Conservation (phyloP, 2,329 filamentous ascomycete species). For the Tolypocladium album region DNA sequence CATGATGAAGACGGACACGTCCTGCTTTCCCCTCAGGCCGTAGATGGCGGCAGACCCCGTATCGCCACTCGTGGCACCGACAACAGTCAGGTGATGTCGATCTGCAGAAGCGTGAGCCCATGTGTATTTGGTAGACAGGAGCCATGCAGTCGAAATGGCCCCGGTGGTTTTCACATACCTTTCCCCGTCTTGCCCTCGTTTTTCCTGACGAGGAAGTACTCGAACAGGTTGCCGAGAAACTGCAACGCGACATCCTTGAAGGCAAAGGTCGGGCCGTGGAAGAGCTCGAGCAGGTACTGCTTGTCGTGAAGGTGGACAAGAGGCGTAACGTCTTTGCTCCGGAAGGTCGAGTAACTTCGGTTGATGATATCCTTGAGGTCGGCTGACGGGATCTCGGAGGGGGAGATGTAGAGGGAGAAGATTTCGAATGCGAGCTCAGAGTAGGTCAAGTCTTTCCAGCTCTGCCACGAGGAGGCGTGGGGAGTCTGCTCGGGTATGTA, state of each 20-base stretch:
- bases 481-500: conserved; percentile 84
- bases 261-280: conserved; percentile 90
- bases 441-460: conserved; percentile 72
- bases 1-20: conserved; percentile 92
- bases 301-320: conserved; percentile 65
- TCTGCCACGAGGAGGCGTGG: conserved; percentile 14
- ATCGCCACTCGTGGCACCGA: conserved; percentile 78
- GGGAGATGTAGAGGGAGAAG: conserved; percentile 78
- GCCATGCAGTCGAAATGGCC: not conserved
- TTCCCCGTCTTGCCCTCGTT: conserved; percentile 57
- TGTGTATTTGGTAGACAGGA: not conserved
- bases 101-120: conserved; percentile 28
- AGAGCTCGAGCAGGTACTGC: conserved; percentile 82
- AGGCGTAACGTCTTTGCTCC: conserved; percentile 66
- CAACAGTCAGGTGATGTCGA: conserved; percentile 72
- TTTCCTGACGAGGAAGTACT: conserved; percentile 70
- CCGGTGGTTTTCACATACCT: conserved; percentile 20
- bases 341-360: conserved; percentile 83
- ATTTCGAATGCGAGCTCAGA: conserved; percentile 75
- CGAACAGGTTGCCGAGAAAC: conserved; percentile 91
- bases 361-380: conserved; percentile 78
- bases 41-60: conserved; percentile 96
- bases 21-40: conserved; percentile 87
- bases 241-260: conserved; percentile 97
- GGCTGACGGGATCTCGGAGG: conserved; percentile 65